Evolutionary conservation across 2,329 filamentous ascomycete genomes (phyloP).

Genomic region (Cercospora sojina): DNA sequence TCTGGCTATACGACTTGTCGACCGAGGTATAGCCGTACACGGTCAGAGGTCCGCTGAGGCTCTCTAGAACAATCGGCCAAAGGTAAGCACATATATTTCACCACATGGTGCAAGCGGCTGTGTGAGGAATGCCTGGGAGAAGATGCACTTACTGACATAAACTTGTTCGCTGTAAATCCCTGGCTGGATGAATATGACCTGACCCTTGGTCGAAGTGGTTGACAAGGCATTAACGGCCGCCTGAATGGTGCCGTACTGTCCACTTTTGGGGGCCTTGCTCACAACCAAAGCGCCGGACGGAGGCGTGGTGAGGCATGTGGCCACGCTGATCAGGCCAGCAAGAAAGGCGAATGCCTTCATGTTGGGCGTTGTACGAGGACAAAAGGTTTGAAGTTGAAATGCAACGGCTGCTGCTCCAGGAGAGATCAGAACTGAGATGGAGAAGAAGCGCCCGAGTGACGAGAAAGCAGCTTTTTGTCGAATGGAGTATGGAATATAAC

Average conservation of each 20-base stretch:
- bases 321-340: slow-evolving; percentile 22
- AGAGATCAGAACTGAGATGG: background rate
- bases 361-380: background rate
- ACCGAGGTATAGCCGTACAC: slow-evolving; percentile 61
- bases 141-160: slow-evolving; percentile 44
- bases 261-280: slow-evolving; percentile 35
- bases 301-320: slow-evolving; percentile 41
- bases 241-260: slow-evolving; percentile 53
- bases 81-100: too few species aligned
- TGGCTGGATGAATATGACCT: slow-evolving; percentile 62
- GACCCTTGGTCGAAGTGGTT: slow-evolving; percentile 49
- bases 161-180: slow-evolving; percentile 64
- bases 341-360: slow-evolving; percentile 20
- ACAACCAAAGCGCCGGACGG: slow-evolving; percentile 56
- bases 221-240: slow-evolving; percentile 59
- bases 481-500: background rate
- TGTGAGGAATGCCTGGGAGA: too few species aligned
- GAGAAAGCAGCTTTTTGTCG: background rate
- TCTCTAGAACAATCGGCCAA: background rate
- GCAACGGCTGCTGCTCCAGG: background rate
- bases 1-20: slow-evolving; percentile 53
- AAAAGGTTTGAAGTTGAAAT: background rate
- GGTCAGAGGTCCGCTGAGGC: slow-evolving; percentile 50
- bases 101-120: too few species aligned
- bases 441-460: background rate